Conservation (phyloP, 345 rosid genomes). For the Murraya koenigii region DNA sequence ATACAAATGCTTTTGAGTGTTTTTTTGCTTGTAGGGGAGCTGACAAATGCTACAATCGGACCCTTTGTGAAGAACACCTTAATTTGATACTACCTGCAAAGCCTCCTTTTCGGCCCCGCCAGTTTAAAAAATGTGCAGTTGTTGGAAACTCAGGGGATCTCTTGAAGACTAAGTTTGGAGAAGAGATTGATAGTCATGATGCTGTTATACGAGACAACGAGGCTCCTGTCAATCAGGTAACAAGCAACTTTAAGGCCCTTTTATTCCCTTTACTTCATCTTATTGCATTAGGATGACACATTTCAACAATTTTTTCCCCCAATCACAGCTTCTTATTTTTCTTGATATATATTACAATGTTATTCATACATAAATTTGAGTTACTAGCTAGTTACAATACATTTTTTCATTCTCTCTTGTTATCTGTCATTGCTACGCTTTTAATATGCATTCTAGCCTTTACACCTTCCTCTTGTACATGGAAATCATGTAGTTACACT, state of each 20-base stretch:
- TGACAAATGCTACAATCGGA: slow-evolving; percentile 72
- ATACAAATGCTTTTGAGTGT: background rate
- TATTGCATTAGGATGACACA: background rate
- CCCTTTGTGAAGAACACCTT: slow-evolving; percentile 88
- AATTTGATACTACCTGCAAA: slow-evolving; percentile 76
- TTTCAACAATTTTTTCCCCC: background rate
- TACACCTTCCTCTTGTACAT: slow-evolving; percentile 12
- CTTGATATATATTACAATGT: background rate
- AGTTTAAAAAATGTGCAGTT: slow-evolving; percentile 81
- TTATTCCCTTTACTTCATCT: background rate
- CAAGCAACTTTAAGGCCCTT: background rate
- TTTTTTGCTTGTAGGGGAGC: slow-evolving; percentile 61
- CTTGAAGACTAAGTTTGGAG: slow-evolving; percentile 75
- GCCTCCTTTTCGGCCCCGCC: slow-evolving; percentile 84
- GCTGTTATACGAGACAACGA: slow-evolving; percentile 93
- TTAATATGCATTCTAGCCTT: slow-evolving; percentile 2
- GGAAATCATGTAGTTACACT: background rate
- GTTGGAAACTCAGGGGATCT: slow-evolving; percentile 98
- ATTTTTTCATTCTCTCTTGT: background rate
- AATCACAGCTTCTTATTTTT: background rate
- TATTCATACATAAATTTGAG: background rate
- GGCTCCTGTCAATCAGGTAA: slow-evolving; percentile 91
- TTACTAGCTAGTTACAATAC: background rate
- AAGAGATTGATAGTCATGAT: slow-evolving; percentile 93
- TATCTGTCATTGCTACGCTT: background rate